Conservation (phyloP, 2,329 filamentous ascomycete species). For the Teratosphaeria pseudoeucalypti region DNA sequence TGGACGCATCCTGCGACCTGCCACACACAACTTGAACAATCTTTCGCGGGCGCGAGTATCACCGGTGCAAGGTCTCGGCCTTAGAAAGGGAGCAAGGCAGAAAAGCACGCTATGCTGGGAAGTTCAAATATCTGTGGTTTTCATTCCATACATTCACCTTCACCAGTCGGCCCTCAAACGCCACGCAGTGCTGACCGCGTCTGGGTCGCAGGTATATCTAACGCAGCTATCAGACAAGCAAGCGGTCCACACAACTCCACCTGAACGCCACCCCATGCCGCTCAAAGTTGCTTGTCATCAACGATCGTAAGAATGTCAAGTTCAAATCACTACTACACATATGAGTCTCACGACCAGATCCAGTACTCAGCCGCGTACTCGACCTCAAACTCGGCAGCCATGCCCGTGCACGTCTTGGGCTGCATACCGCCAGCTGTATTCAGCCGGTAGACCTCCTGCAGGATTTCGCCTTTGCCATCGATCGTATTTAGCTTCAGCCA, state of each 20-base stretch:
- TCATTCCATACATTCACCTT: not conserved
- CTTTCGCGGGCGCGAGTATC: not conserved
- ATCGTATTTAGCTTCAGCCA: slow-evolving; percentile 63
- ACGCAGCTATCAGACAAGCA: not conserved
- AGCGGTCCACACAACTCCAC: not conserved
- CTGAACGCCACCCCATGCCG: slow-evolving; percentile 5
- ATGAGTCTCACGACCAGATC: slow-evolving; percentile 30
- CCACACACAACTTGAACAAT: not conserved
- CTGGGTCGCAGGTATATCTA: slow-evolving; percentile 4
- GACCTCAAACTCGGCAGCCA: slow-evolving; percentile 55
- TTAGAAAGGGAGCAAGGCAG: not conserved
- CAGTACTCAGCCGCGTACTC: slow-evolving; percentile 76
- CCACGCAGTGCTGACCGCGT: slow-evolving; percentile 2
- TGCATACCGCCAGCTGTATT: slow-evolving; percentile 72
- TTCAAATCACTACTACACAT: not conserved
- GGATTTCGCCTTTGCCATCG: slow-evolving; percentile 44
- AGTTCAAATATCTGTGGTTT: not conserved
- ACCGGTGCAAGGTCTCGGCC: not conserved
- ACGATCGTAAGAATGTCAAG: not conserved
- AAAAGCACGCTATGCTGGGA: not conserved
- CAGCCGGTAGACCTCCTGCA: slow-evolving; percentile 71
- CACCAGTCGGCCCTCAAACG: not conserved
- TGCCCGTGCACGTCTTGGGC: slow-evolving; percentile 61
- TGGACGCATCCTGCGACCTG: not conserved
- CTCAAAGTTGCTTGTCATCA: not conserved